Base-by-base conservation (phyloP, 2,329 filamentous ascomycete species). In the Epichloe bromicola region DNA sequence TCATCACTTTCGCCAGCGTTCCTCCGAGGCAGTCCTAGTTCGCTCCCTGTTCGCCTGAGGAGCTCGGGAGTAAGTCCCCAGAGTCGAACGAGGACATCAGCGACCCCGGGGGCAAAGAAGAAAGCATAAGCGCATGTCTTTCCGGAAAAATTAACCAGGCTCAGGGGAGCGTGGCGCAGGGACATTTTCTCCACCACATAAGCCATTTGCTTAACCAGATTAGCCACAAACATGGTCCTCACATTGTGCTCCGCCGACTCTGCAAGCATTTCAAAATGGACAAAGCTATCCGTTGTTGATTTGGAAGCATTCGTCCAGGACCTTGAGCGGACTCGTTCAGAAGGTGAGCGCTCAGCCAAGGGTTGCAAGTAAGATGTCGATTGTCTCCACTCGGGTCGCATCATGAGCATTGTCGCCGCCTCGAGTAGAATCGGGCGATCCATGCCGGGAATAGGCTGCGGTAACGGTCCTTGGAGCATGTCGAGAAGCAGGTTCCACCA, bases 121-220 rank as follows among this genome's bases (percentile, higher is more conserved):
- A 95, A 95, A 33, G 88, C 89, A 65, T 94, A 95, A 2, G 90
- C 89, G 61, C 86, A 91, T 4, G 88, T 87, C 67, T 93, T 94
- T 53, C 88, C 90, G 50, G 87, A 88, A 63, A 95, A 95, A 33
- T 85, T 85, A 52, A 95, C 86, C 53, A 89, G 66, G 58, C 80
- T 85, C 19, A 73, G 60, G 1, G 78, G 77, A 4, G 72, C 73
- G 53, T 88, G 85, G 46, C 87, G 80, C 60, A 87, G 72, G 15
- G 87, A 89, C 82, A 95, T 85, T 63, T 88, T 91, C 50, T 93
- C 87, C 6, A 95, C 83, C n/a, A 89, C 85, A 56, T 93, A 85
- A 2, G 79, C 75, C 80, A 95, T 86, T 61, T 95, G 90, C 39
- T 84, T 81, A 41, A 88, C 75, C 34, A 96, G 70, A 57, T 93